These are phyloP conservation scores for Arthrinium puccinioides DNA, from an alignment of 2,329 filamentous ascomycete genomes.

Conservation along the genomic window DNA sequence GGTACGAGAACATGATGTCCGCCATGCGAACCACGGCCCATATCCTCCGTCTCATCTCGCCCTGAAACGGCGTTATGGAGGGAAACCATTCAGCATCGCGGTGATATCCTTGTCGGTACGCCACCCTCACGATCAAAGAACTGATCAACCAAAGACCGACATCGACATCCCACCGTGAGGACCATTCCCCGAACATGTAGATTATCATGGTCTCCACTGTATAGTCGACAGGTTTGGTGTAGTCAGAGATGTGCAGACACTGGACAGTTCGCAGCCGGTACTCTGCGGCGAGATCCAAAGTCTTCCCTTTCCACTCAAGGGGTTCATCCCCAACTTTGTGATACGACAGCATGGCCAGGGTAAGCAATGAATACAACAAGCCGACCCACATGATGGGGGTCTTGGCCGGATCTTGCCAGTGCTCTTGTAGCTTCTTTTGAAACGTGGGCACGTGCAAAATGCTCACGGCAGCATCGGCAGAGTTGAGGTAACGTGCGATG, in stretches of 20 bases:
- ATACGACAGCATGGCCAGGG: slow-evolving; percentile 71
- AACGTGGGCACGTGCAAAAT: slow-evolving; percentile 83
- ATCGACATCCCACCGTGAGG: slow-evolving; percentile 66
- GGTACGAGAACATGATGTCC: slow-evolving; percentile 66
- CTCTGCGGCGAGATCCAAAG: slow-evolving; percentile 51
- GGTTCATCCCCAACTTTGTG: slow-evolving; percentile 75
- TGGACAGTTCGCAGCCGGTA: slow-evolving; percentile 71
- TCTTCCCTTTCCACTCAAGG: slow-evolving; percentile 64
- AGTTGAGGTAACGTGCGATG: slow-evolving; percentile 87
- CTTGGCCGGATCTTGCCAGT: slow-evolving; percentile 67
- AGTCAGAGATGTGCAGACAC: slow-evolving; percentile 68
- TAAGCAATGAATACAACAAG: slow-evolving; percentile 68
- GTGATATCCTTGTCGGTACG: slow-evolving; percentile 69
- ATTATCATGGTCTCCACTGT: slow-evolving; percentile 74
- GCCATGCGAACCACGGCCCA: slow-evolving; percentile 67
- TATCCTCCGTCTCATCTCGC: slow-evolving; percentile 63
- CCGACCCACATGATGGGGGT: slow-evolving; percentile 74
- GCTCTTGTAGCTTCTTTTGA: slow-evolving; percentile 57
- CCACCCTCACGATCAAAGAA: slow-evolving; percentile 48
- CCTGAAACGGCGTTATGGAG: slow-evolving; percentile 65
- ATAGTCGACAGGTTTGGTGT: slow-evolving; percentile 66
- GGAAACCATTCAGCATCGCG: slow-evolving; percentile 70
- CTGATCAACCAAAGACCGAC: slow-evolving; percentile 55
- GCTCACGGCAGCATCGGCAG: slow-evolving; percentile 61
- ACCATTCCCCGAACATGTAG: slow-evolving; percentile 70